Evolutionary conservation across 176 grass and related monocot species (phyloP), one percentile per base, ranked within the genome.

Genomic region (Lolium rigidum): DNA sequence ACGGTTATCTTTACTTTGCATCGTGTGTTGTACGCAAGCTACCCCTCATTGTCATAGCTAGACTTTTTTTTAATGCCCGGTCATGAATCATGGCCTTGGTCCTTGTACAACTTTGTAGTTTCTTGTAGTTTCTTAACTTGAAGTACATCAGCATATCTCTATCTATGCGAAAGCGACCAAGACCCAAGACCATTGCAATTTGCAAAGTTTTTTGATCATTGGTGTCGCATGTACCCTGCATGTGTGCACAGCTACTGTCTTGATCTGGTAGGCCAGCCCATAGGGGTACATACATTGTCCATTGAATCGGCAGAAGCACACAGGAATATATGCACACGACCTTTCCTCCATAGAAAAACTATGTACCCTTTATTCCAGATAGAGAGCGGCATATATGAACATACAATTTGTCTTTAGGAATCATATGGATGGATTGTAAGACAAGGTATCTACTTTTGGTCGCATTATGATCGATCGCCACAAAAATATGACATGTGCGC

Each of bases 121-220:
- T 48, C 65, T 16, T 74, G 12, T 49, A 74, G 43, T 74, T 73
- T 48, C 65, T 39, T 39, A 68, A 68, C 65, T 18, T 4, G 65
- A 18, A 68, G 65, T 35, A 17, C 65, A 44, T 44, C 21, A 0
- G 70, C 41, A 4, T 8, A 49, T 47, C 43, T 22, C 11, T 74
- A 74, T 74, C 70, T 6, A 15, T 22, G 5, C 10, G 43, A 74
- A 24, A 73, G n/a, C 3, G 6, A 6, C 21, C 21, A 24, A 48
- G 7, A 24, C 44, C 21, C 21, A 24, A 48, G 7, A 24, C 44
- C 47, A 74, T 15, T 16, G 22, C 20, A 74, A 74, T 49, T 15
- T 16, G 22, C 20, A 74, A 74, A 74, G 44, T 44, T 49, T 44
- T 49, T 26, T 74, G 70, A 74, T 74, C 44, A 49, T 24, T 74